Evolutionary conservation across 805 yeast species (phyloP).

Genomic region (Komagataella mondaviorum): DNA sequence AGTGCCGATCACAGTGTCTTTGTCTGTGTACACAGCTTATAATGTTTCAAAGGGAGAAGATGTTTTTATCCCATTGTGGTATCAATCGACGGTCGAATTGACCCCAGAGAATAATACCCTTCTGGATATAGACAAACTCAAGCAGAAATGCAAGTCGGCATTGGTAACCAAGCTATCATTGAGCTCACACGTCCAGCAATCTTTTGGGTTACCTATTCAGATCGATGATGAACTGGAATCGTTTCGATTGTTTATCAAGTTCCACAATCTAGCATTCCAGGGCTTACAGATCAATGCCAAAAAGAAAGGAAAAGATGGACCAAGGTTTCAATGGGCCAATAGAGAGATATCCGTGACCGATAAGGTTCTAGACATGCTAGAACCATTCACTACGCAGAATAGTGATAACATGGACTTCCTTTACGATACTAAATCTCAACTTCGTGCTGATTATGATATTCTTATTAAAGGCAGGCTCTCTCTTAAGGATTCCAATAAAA

Average conservation of each 20-base stretch:
- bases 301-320: neutral
- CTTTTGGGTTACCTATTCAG: constrained; percentile 18
- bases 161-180: constrained; percentile 16
- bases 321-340: constrained; percentile 3
- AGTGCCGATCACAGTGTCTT: constrained; percentile 10
- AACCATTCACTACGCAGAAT: constrained; percentile 14
- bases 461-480: constrained; percentile 16
- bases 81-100: constrained; percentile 13
- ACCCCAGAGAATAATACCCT: constrained; percentile 13
- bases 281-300: constrained; percentile 16
- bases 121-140: constrained; percentile 15
- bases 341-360: constrained; percentile 4
- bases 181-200: constrained; percentile 13
- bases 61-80: constrained; percentile 18
- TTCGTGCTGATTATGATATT: constrained; percentile 15
- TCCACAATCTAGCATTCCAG: constrained; percentile 14
- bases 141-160: constrained; percentile 11
- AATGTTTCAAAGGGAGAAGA: constrained; percentile 15
- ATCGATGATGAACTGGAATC: constrained; percentile 12
- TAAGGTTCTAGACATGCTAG: constrained; percentile 8
- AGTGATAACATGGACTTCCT: constrained; percentile 5
- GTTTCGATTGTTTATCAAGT: constrained; percentile 17
- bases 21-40: constrained; percentile 14
- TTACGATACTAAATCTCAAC: constrained; percentile 10
- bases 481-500: constrained; percentile 4